Percentiles rank a stretch among this genome's conserved stretches.
Conservation (phyloP, 306 rosid genomes). For the Hippophae tibetana region DNA sequence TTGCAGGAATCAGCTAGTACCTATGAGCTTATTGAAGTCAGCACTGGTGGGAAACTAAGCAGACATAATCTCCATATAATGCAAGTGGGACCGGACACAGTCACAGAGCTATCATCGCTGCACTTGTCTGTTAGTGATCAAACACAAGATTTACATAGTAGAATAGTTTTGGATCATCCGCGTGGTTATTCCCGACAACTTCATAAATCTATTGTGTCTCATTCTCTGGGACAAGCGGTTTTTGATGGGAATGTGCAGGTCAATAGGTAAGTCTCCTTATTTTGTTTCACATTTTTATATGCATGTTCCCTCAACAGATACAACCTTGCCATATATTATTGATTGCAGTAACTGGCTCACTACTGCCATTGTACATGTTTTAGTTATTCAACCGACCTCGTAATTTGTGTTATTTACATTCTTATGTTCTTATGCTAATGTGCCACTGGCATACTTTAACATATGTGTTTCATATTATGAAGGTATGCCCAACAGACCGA, state of each 20-base stretch:
- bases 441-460: no score
- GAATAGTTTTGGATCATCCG: conserved; percentile 75
- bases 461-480: conserved; percentile 4
- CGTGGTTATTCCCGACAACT: conserved; percentile 86
- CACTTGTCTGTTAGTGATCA: conserved; percentile 70
- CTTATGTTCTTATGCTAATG: no score
- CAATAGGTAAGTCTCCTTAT: conserved; percentile 55
- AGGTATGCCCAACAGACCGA: conserved; percentile 95
- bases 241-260: conserved; percentile 87
- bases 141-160: conserved; percentile 89
- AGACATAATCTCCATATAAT: conserved; percentile 84
- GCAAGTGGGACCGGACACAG: conserved; percentile 78
- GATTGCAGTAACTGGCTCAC: no score
- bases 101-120: conserved; percentile 64
- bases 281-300: background rate
- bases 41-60: conserved; percentile 78
- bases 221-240: conserved; percentile 79
- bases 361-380: no score
- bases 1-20: conserved; percentile 66
- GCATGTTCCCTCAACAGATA: background rate
- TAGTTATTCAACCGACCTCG: no score
- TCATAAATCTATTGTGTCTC: conserved; percentile 87
- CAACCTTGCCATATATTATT: no score
- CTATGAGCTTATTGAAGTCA: conserved; percentile 71
- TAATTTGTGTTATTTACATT: no score